A percentile compares a stretch with the other conserved stretches of the same genome.
These are phyloP conservation scores for Penicillium olsonii DNA, from an alignment of 2,329 filamentous ascomycete species.

Conservation along the genomic window DNA sequence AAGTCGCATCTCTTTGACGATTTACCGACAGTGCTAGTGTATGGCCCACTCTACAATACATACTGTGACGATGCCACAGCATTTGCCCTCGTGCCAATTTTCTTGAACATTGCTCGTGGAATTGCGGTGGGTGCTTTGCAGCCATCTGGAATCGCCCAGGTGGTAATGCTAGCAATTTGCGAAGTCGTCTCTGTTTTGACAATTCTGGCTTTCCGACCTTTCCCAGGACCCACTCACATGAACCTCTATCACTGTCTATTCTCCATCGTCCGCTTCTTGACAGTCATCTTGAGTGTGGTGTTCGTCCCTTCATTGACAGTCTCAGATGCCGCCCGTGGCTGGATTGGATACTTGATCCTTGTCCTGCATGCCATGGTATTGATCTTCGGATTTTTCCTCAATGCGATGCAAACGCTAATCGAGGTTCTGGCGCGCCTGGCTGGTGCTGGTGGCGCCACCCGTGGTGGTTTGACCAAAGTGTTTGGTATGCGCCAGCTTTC, in stretches of 20 bases:
- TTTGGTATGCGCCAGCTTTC: slow-evolving; percentile 90
- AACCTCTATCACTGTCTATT: slow-evolving; percentile 92
- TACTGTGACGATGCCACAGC: slow-evolving; percentile 91
- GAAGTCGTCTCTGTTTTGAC: slow-evolving; percentile 89
- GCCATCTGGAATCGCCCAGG: slow-evolving; percentile 86
- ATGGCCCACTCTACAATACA: slow-evolving; percentile 95
- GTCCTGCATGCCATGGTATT: slow-evolving; percentile 82
- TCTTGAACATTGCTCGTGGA: slow-evolving; percentile 81
- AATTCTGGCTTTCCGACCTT: slow-evolving; percentile 85
- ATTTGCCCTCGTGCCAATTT: slow-evolving; percentile 83
- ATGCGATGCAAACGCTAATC: slow-evolving; percentile 84
- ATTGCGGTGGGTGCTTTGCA: slow-evolving; percentile 92
- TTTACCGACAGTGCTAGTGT: slow-evolving; percentile 81
- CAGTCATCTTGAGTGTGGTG: slow-evolving; percentile 73
- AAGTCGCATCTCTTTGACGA: slow-evolving; percentile 91
- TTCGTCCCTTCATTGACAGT: slow-evolving; percentile 85
- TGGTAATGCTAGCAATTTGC: slow-evolving; percentile 88
- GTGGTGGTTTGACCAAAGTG: slow-evolving; percentile 81
- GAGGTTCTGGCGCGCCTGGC: slow-evolving; percentile 82
- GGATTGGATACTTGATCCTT: slow-evolving; percentile 92
- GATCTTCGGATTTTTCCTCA: slow-evolving; percentile 89
- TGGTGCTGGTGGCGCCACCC: slow-evolving; percentile 74
- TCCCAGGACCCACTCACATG: slow-evolving; percentile 91
- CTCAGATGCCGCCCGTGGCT: slow-evolving; percentile 77
- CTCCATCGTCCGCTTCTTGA: slow-evolving; percentile 72